Evolutionary conservation across 129 eudicot genomes (phyloP).

Genomic region (Sambucus nigra): DNA sequence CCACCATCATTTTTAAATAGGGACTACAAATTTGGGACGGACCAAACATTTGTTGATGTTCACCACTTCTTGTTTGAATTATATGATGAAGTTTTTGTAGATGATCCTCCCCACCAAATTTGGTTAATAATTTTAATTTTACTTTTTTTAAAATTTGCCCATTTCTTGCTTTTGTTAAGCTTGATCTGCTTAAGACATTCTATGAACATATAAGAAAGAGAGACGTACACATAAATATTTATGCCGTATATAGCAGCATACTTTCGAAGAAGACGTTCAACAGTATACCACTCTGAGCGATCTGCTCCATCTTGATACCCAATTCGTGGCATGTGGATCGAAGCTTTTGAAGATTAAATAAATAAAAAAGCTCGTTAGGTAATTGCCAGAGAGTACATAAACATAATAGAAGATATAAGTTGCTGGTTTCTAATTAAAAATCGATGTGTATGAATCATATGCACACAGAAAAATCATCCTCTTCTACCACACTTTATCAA

Average conservation of each 20-base stretch:
- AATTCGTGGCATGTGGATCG: conserved; percentile 94
- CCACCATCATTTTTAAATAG: too few relatives aligned
- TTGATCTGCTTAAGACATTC: too few relatives aligned
- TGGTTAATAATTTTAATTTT: background rate
- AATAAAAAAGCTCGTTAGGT: background rate
- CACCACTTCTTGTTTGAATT: background rate
- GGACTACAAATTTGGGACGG: too few relatives aligned
- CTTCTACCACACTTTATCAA: too few relatives aligned
- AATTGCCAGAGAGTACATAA: background rate
- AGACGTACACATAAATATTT: conserved; percentile 77
- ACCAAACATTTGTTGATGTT: too few relatives aligned
- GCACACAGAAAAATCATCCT: too few relatives aligned
- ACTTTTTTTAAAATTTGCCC: background rate
- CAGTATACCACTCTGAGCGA: conserved; percentile 85
- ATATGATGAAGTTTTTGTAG: background rate
- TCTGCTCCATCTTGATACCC: conserved; percentile 74
- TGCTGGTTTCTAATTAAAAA: background rate
- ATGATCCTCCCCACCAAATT: background rate
- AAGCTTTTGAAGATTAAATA: conserved; percentile 39
- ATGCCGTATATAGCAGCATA: conserved; percentile 69
- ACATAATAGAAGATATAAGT: background rate
- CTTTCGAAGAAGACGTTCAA: conserved; percentile 81
- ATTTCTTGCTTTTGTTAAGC: too few relatives aligned
- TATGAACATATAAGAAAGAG: conserved; percentile 10
- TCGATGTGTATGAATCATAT: too few relatives aligned